These are phyloP conservation scores for Wickerhamiella nectarea DNA, from an alignment of 805 yeast genomes.

Conservation along the genomic window DNA sequence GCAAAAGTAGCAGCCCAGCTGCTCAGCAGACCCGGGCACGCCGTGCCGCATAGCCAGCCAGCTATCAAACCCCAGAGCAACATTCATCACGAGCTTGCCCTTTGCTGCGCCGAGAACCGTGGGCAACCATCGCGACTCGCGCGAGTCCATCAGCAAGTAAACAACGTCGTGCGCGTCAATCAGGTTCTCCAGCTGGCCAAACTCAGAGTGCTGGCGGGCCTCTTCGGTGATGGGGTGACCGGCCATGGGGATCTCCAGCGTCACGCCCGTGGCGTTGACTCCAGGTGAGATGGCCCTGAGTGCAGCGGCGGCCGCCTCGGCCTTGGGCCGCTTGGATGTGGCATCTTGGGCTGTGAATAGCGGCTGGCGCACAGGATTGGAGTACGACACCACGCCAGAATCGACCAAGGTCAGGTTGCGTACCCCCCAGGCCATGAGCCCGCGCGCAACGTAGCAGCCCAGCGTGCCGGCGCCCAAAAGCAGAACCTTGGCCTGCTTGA, in stretches of 20 bases:
- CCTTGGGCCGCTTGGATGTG: constrained; percentile 63
- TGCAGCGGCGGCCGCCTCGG: constrained; percentile 61
- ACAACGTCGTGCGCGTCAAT: constrained; percentile 60
- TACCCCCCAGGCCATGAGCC: constrained; percentile 90
- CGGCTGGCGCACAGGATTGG: constrained; percentile 94
- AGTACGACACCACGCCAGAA: constrained; percentile 73
- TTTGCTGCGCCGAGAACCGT: constrained; percentile 60
- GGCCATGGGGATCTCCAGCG: constrained; percentile 83
- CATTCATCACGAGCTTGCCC: constrained; percentile 68
- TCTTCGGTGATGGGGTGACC: constrained; percentile 73
- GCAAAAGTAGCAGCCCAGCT: constrained; percentile 89
- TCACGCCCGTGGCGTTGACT: constrained; percentile 47
- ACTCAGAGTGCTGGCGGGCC: constrained; percentile 36
- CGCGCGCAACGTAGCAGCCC: constrained; percentile 82
- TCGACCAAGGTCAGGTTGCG: constrained; percentile 77
- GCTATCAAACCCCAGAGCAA: constrained; percentile 91
- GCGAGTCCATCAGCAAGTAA: constrained; percentile 77
- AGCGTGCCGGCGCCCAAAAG: constrained; percentile 93
- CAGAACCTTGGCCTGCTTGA: constrained; percentile 49
- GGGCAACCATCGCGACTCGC: constrained; percentile 98
- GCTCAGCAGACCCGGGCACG: constrained; percentile 20
- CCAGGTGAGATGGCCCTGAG: constrained; percentile 67
- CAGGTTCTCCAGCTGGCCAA: constrained; percentile 37
- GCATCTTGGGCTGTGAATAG: constrained; percentile 73
- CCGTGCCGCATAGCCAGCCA: constrained; percentile 94